Conservation (phyloP, 192 early-diverging fungal genomes). For the Chytriomyces sp. region DNA sequence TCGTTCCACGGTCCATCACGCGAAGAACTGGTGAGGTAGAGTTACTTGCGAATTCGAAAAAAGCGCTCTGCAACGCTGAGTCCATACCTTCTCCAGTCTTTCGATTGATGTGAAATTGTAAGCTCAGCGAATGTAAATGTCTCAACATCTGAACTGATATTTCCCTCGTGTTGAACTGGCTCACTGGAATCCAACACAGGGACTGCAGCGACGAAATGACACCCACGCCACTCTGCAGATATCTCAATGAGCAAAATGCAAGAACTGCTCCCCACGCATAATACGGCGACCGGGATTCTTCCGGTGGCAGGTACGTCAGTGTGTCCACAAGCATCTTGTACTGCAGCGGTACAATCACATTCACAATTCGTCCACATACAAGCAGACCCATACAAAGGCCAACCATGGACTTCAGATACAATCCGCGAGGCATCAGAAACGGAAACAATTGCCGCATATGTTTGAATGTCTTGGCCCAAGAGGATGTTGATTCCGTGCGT, state of each 20-base stretch:
- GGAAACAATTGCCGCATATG: slow-evolving; percentile 71
- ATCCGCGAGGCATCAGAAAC: slow-evolving; percentile 78
- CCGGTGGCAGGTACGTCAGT: slow-evolving; percentile 39
- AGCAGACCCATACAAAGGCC: slow-evolving; percentile 73
- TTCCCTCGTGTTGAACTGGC: slow-evolving; percentile 88
- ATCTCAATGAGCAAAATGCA: slow-evolving; percentile 66
- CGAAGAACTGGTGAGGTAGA: slow-evolving; percentile 76
- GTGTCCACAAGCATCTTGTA: slow-evolving; percentile 82
- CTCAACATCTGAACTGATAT: slow-evolving; percentile 90
- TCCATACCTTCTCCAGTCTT: slow-evolving; percentile 71
- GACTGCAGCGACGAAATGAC: slow-evolving; percentile 78
- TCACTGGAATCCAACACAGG: slow-evolving; percentile 91
- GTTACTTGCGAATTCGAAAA: background rate
- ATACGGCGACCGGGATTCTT: slow-evolving; percentile 12
- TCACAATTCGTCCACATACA: slow-evolving; percentile 64
- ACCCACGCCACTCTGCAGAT: slow-evolving; percentile 77
- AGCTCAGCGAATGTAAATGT: slow-evolving; percentile 86
- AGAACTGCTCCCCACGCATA: slow-evolving; percentile 66
- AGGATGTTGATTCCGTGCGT: background rate
- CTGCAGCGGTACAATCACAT: slow-evolving; percentile 82
- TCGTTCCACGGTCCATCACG: slow-evolving; percentile 83
- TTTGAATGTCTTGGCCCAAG: slow-evolving; percentile 33
- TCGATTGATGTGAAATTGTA: slow-evolving; percentile 90
- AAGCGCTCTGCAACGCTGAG: background rate
- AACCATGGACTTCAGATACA: slow-evolving; percentile 69